A percentile compares a stretch with the other conserved stretches of the same genome.
These are phyloP conservation scores for Anacardium occidentale DNA, from an alignment of 345 rosid genomes.

Conservation along the genomic window DNA sequence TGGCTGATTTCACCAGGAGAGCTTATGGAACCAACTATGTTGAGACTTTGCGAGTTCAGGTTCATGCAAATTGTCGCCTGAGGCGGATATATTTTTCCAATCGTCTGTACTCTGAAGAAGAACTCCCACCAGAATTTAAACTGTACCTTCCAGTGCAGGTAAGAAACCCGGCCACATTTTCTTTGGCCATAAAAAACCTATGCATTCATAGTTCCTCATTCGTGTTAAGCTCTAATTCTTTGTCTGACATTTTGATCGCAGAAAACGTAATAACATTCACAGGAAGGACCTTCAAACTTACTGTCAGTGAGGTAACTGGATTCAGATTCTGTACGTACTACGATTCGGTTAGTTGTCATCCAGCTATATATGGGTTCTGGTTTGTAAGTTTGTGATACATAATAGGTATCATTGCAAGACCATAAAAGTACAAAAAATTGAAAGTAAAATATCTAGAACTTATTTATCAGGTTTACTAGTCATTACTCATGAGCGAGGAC, in stretches of 20 bases:
- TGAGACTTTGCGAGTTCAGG: constrained; percentile 92
- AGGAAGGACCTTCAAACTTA: background rate
- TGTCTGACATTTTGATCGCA: constrained; percentile 26
- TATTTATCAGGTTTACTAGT: background rate
- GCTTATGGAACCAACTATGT: constrained; percentile 97
- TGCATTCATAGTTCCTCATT: background rate
- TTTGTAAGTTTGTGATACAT: background rate
- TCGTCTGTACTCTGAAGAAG: constrained; percentile 93
- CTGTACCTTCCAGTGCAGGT: constrained; percentile 96
- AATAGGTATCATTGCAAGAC: background rate
- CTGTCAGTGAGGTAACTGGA: background rate
- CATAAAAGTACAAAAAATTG: background rate
- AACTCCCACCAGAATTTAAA: constrained; percentile 94
- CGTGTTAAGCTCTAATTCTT: constrained; percentile 1
- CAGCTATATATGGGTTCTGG: background rate
- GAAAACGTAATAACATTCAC: constrained; percentile 42
- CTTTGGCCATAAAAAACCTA: background rate
- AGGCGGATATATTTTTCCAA: constrained; percentile 91
- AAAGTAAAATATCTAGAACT: background rate
- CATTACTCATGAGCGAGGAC: background rate
- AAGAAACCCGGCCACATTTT: constrained; percentile 1
- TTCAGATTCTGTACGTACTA: background rate
- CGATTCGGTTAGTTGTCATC: background rate
- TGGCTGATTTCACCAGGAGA: constrained; percentile 85
- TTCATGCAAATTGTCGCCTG: constrained; percentile 91